These are phyloP conservation scores for Talaromyces verruculosus DNA, from an alignment of 2,329 filamentous ascomycete species.

Conservation along the genomic window DNA sequence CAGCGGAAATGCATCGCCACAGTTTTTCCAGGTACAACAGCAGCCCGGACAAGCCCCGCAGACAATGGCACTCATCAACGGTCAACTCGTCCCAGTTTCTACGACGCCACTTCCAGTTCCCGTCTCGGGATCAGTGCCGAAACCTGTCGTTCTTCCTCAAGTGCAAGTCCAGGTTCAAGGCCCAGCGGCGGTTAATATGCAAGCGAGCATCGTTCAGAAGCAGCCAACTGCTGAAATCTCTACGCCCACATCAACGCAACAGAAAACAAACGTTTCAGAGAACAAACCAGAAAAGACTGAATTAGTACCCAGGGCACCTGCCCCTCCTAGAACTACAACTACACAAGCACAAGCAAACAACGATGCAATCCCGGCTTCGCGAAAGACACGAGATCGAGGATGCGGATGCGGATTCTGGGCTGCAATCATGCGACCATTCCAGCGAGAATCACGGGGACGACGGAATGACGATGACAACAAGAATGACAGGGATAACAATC, in stretches of 20 bases:
- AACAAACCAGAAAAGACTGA: background rate
- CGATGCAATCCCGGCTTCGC: background rate
- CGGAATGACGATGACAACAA: background rate
- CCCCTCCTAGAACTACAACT: background rate
- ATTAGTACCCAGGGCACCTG: background rate
- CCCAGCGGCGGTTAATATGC: background rate
- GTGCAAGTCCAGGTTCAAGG: background rate
- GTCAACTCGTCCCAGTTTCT: slow-evolving; percentile 2
- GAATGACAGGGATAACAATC: background rate
- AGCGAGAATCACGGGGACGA: background rate
- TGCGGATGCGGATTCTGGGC: background rate
- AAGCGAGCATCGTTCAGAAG: background rate
- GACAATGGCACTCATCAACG: background rate
- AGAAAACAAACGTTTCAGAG: background rate
- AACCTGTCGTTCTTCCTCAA: background rate
- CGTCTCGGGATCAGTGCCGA: background rate
- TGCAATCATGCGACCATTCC: background rate
- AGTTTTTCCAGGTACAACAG: background rate
- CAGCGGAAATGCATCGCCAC: background rate
- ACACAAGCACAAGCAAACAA: background rate
- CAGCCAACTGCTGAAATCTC: background rate
- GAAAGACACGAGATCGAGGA: background rate
- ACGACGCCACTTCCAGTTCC: background rate
- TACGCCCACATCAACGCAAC: background rate
- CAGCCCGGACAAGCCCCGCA: background rate